Evolutionary conservation across 257 asterid genomes (phyloP).

Genomic region (Petunia axillaris): DNA sequence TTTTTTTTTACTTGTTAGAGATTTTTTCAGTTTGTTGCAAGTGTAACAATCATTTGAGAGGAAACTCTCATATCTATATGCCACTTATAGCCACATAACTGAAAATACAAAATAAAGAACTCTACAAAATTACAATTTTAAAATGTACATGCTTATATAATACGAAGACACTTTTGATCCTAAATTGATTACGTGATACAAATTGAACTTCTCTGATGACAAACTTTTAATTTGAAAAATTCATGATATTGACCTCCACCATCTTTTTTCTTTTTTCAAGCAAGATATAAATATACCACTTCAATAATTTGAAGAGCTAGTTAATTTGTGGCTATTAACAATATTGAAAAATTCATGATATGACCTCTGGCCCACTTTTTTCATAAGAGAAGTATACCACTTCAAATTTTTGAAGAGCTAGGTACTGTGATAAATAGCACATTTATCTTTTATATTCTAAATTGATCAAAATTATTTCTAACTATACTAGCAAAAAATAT

Average conservation of each 20-base stretch:
- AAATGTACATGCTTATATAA: background rate
- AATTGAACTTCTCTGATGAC: background rate
- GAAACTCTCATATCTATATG: background rate
- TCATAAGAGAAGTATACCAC: background rate
- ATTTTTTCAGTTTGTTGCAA: background rate
- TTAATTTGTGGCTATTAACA: background rate
- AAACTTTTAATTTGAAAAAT: background rate
- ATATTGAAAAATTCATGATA: conserved; percentile 8
- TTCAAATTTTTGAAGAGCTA: conserved; percentile 11
- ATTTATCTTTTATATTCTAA: background rate
- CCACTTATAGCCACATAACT: background rate
- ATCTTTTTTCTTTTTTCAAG: background rate
- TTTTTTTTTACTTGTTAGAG: background rate
- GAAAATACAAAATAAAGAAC: background rate
- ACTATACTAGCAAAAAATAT: background rate
- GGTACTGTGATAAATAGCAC: background rate
- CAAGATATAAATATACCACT: background rate
- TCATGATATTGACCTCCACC: conserved; percentile 22
- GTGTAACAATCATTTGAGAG: background rate
- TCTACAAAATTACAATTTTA: background rate
- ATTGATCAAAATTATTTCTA: background rate
- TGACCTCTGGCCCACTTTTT: background rate
- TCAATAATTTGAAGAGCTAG: conserved; percentile 13
- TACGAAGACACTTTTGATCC: background rate
- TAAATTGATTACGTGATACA: background rate